These are phyloP conservation scores for Beverwykella pulmonaria DNA, from an alignment of 495 filamentous ascomycete genomes.

Conservation along the genomic window DNA sequence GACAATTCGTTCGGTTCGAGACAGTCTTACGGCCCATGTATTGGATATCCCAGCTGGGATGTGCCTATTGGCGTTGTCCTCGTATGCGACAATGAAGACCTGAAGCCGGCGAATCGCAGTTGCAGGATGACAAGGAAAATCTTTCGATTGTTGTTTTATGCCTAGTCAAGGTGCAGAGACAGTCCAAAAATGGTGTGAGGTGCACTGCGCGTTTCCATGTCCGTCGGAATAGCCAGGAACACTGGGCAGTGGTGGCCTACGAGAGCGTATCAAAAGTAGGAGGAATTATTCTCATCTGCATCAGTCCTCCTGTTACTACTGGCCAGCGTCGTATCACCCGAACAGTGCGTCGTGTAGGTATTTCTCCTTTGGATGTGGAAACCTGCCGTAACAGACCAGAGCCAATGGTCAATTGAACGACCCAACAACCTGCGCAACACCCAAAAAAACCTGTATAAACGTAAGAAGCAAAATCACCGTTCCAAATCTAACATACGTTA, in stretches of 20 bases:
- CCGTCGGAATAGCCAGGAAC: no score
- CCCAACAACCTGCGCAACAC: conserved; percentile 6
- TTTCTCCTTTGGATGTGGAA: no score
- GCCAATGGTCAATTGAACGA: not conserved
- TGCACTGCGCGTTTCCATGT: no score
- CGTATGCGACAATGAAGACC: not conserved
- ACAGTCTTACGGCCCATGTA: not conserved
- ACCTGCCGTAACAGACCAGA: no score
- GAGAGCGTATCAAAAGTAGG: no score
- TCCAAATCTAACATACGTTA: not conserved
- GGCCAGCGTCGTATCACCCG: no score
- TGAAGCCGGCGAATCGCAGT: not conserved
- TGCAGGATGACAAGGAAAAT: not conserved
- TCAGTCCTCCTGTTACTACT: no score
- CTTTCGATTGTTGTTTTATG: no score
- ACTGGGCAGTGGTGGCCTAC: no score
- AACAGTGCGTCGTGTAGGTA: no score
- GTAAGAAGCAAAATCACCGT: conserved; percentile 3
- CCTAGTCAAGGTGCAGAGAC: not conserved
- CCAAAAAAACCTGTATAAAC: conserved; percentile 3
- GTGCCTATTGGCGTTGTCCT: not conserved
- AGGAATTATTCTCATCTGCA: no score
- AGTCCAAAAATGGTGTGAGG: not conserved
- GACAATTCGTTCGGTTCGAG: not conserved
- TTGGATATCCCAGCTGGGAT: not conserved